A percentile compares a stretch with the other conserved stretches of the same genome.
These are phyloP conservation scores for Acanthamoeba royreba DNA, from an alignment of 208 protist species.

Conservation along the genomic window DNA sequence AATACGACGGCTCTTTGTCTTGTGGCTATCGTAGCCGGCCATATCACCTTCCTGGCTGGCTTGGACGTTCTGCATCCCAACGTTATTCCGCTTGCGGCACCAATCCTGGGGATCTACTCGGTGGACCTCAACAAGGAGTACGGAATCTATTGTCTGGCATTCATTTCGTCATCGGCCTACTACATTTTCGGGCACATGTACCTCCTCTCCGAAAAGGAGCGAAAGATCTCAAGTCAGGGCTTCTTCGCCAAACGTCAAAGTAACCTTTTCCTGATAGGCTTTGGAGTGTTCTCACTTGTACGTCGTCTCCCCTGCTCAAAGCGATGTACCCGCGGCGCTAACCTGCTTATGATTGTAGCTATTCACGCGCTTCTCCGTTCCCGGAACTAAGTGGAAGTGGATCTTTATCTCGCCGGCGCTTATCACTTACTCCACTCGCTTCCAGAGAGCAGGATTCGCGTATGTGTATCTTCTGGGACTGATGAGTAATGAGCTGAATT, in stretches of 20 bases:
- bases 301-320: neutral
- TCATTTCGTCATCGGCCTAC: neutral
- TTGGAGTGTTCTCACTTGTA: neutral
- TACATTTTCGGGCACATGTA: constrained; percentile 24
- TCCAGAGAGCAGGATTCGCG: neutral
- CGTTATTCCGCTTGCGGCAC: neutral
- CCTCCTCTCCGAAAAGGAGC: neutral
- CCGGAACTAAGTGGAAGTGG: neutral
- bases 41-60: neutral
- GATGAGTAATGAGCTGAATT: neutral
- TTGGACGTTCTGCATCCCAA: neutral
- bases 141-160: neutral
- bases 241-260: neutral
- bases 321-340: no score
- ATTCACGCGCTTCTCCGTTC: neutral
- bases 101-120: neutral
- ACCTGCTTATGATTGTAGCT: no score
- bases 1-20: neutral
- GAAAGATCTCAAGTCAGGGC: neutral
- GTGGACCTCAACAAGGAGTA: neutral
- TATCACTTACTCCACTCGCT: neutral
- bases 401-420: neutral
- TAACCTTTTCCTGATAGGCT: neutral
- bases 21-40: neutral
- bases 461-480: neutral